Percentiles rank a stretch among this genome's conserved stretches.
These are phyloP conservation scores for Solanum tarijense DNA, from an alignment of 257 asterid species.

Conservation along the genomic window DNA sequence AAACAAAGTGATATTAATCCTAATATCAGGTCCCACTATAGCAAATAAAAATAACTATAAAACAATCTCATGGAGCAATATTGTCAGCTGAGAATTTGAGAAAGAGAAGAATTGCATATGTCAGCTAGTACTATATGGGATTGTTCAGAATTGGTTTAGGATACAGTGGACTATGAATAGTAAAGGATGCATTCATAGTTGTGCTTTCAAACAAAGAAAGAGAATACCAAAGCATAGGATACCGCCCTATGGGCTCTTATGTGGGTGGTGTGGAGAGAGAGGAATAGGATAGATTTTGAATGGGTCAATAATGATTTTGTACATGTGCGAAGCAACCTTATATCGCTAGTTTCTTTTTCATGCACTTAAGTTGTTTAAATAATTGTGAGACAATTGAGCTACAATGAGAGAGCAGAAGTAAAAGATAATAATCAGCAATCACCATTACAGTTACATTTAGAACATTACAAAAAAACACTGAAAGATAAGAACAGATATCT, in stretches of 20 bases:
- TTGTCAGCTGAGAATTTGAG: background rate
- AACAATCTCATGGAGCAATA: background rate
- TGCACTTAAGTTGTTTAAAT: background rate
- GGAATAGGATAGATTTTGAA: background rate
- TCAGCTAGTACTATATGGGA: background rate
- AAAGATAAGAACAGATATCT: slow-evolving; percentile 11
- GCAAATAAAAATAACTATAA: background rate
- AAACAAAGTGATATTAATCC: background rate
- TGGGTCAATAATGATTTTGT: background rate
- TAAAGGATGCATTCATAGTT: background rate
- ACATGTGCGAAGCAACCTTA: background rate
- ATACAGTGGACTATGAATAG: background rate
- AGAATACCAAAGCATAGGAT: background rate
- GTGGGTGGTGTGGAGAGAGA: background rate
- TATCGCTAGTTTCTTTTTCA: background rate
- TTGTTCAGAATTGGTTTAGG: background rate
- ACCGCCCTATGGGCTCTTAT: background rate
- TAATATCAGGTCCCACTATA: background rate
- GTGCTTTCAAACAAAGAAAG: background rate
- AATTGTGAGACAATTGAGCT: background rate
- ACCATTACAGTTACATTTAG: background rate
- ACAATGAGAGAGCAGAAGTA: background rate
- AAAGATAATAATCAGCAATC: background rate
- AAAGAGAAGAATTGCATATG: background rate
- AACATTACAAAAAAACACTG: background rate